phyloP scores from a whole-genome alignment of 2,329 filamentous ascomycete genomes.

The Lachnellula arida region DNA sequence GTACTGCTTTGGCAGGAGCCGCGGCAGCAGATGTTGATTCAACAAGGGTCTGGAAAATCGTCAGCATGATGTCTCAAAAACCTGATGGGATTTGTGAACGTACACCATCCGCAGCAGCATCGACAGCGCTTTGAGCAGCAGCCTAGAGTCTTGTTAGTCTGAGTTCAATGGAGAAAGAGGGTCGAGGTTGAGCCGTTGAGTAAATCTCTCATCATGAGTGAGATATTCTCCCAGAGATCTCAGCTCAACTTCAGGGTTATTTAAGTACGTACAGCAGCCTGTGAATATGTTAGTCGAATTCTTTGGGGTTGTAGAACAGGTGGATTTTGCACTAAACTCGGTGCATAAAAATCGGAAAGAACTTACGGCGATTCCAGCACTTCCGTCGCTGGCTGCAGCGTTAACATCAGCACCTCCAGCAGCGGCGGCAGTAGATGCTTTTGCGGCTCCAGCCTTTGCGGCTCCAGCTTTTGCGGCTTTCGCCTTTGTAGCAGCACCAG shows the following conservation, averaged over 20 bases:
- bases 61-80: background rate
- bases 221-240: background rate
- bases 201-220: background rate
- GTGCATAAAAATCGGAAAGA: background rate
- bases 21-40: too few relatives aligned
- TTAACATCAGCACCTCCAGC: too few relatives aligned
- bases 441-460: background rate
- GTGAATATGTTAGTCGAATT: background rate
- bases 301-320: background rate
- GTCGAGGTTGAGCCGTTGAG: background rate
- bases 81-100: background rate
- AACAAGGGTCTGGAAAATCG: background rate
- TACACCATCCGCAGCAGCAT: slow-evolving; percentile 3
- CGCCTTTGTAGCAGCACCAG: too few relatives aligned
- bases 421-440: background rate
- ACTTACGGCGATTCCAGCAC: slow-evolving; percentile 5
- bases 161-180: background rate
- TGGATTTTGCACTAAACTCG: too few relatives aligned
- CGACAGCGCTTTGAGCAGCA: slow-evolving; percentile 7
- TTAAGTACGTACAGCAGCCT: slow-evolving; percentile 2
- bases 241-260: background rate
- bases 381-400: slow-evolving; percentile 1
- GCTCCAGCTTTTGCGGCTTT: background rate
- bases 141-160: background rate
- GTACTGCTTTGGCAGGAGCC: background rate